A percentile compares a stretch with the other conserved stretches of the same genome.
Evolutionary conservation across 1,284 basidiomycete genomes (phyloP).

Genomic region (Moniliella sp.): DNA sequence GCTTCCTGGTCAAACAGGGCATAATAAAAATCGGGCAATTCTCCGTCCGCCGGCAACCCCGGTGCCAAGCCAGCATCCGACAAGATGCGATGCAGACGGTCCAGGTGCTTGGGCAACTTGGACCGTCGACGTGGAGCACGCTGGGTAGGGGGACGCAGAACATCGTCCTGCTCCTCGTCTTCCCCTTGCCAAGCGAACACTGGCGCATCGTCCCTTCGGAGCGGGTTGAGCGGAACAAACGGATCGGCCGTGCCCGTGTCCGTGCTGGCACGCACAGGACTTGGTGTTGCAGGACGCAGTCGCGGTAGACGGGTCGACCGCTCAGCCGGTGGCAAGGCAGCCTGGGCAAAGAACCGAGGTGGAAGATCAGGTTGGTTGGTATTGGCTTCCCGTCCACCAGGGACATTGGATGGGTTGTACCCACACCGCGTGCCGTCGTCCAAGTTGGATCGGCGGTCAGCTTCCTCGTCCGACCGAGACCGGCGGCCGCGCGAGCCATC

Average conservation of each 20-base stretch:
- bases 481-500: constrained; percentile 7
- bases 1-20: background rate
- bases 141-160: too few species aligned
- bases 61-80: constrained; percentile 1
- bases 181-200: constrained; percentile 20
- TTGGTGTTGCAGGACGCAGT: background rate
- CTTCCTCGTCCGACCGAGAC: background rate
- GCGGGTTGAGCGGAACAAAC: background rate
- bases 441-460: background rate
- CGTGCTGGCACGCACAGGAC: background rate
- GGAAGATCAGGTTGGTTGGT: constrained; percentile 4
- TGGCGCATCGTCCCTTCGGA: constrained; percentile 17
- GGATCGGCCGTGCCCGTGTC: background rate
- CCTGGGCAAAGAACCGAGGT: background rate
- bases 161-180: constrained; percentile 21
- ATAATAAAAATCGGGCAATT: too few species aligned
- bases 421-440: constrained; percentile 2
- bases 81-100: too few species aligned
- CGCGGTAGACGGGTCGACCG: too few species aligned
- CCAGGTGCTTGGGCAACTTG: too few species aligned
- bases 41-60: background rate
- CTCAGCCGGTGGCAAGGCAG: too few species aligned
- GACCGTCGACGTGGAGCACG: too few species aligned
- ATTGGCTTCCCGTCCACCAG: constrained; percentile 5
- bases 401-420: constrained; percentile 6